These are phyloP conservation scores for Pyrenochaeta sp. DNA, from an alignment of 2,329 filamentous ascomycete species.

Conservation along the genomic window DNA sequence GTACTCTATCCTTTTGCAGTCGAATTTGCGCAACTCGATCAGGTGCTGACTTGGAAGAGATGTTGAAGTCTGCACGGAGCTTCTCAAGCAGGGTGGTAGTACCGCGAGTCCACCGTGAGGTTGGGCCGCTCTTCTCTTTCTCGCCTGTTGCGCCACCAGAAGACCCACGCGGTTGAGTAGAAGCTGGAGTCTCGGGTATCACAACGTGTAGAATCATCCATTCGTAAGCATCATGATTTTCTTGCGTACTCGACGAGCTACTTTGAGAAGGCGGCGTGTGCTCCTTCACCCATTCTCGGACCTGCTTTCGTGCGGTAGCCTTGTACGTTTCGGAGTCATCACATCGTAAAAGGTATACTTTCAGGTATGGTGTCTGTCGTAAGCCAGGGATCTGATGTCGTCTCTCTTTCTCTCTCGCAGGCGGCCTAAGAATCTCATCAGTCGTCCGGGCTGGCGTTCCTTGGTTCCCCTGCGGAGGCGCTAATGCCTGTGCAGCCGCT, in stretches of 20 bases:
- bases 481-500: conserved; percentile 34
- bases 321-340: conserved; percentile 98
- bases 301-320: conserved; percentile 74
- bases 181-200: conserved; percentile 82
- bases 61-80: conserved; percentile 88
- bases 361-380: conserved; percentile 91
- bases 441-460: conserved; percentile 29
- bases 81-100: conserved; percentile 89
- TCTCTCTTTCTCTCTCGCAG: conserved; percentile 60
- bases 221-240: conserved; percentile 96
- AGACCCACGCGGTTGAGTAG: conserved; percentile 75
- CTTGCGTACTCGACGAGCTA: conserved; percentile 71
- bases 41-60: conserved; percentile 72
- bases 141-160: conserved; percentile 60
- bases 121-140: conserved; percentile 70
- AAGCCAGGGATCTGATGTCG: conserved; percentile 95
- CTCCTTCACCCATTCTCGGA: conserved; percentile 90
- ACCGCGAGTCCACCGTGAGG: conserved; percentile 79
- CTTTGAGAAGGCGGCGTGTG: conserved; percentile 66
- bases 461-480: conserved; percentile 27
- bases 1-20: conserved; percentile 63
- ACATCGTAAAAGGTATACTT: conserved; percentile 86
- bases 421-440: conserved; percentile 37
- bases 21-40: conserved; percentile 89
- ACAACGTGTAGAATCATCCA: conserved; percentile 96